Base-by-base conservation (phyloP, 1,284 basidiomycete species). In the Pseudozyma thailandica region DNA sequence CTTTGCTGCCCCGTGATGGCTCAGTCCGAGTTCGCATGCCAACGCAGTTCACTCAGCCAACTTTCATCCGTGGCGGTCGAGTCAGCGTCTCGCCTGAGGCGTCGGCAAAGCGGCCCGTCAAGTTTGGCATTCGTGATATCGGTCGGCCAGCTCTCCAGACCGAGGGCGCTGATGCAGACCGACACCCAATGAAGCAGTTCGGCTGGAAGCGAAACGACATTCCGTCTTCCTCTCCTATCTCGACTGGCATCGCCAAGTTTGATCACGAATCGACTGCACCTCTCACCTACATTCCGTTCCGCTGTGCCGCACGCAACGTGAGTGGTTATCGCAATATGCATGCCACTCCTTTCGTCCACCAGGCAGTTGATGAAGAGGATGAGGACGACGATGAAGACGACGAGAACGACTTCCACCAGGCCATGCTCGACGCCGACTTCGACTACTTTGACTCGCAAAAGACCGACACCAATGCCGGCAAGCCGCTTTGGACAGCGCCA, bases 321-420 rank as follows among this genome's bases (percentile, higher is more conserved):
- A 35, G 21, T 26, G 25, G 56, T 42, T 55, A 48, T 46, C 52
- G 49, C 28, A 51, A 46, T 27, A n/a, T 56, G 57, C 52, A 51
- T 26, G 20, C 27, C 6, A 49, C 28, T 9, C 51, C 57, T 2
- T 60, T 66, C n/a, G 57, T 39, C 20, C 26, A 28, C 7, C 41
- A 43, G 5, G 31, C 30, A 12, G 41, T 41, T 12, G 35, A 49
- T 21, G 44, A 56, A 33, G 49, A 43, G 30, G 50, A 54, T 13
- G 56, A 64, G 0, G 60, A 70, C 4, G 75, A 73, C 4, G 71
- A 74, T 33, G 78, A 79, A n/a, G 73, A 68, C 6, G 73, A 80
- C 27, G 78, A 80, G 44, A 69, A 80, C 28, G 78, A 80, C 59
- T 80, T 80, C 45, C 78, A 80, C 51, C 64, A 72, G 42, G 74